These are phyloP conservation scores for Aspergillaceae sp. DNA, from an alignment of 2,329 filamentous ascomycete genomes.

Conservation along the genomic window DNA sequence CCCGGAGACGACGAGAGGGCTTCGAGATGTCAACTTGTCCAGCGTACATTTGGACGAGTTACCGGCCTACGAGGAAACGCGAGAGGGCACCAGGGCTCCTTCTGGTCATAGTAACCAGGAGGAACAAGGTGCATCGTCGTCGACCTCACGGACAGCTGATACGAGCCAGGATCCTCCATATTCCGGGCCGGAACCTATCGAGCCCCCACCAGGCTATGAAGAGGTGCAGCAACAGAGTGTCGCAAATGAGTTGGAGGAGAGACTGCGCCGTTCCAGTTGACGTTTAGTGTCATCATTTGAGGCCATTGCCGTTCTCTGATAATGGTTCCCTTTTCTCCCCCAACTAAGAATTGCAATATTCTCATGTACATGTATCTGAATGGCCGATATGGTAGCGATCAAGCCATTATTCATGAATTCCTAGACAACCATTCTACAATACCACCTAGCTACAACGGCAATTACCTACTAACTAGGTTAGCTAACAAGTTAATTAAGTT, in stretches of 20 bases:
- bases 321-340: no score
- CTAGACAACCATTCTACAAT: background rate
- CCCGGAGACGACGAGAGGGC: conserved; percentile 31
- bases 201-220: conserved; percentile 85
- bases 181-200: conserved; percentile 43
- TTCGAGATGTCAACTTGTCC: conserved; percentile 47
- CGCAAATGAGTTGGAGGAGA: conserved; percentile 62
- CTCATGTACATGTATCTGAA: background rate
- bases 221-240: conserved; percentile 78
- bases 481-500: background rate
- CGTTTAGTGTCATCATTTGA: background rate
- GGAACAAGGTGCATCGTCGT: conserved; percentile 5
- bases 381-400: conserved; percentile 3
- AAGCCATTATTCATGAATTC: background rate
- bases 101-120: conserved; percentile 1
- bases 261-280: conserved; percentile 31
- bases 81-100: conserved; percentile 15
- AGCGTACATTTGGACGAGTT: conserved; percentile 75
- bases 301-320: no score
- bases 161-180: conserved; percentile 16
- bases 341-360: conserved; percentile 5
- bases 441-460: no score
- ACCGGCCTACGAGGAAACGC: conserved; percentile 69
- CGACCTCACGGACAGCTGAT: background rate
- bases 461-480: background rate